Base-by-base conservation (phyloP, 2,329 filamentous ascomycete species). In the Penicillium oxalicum region DNA sequence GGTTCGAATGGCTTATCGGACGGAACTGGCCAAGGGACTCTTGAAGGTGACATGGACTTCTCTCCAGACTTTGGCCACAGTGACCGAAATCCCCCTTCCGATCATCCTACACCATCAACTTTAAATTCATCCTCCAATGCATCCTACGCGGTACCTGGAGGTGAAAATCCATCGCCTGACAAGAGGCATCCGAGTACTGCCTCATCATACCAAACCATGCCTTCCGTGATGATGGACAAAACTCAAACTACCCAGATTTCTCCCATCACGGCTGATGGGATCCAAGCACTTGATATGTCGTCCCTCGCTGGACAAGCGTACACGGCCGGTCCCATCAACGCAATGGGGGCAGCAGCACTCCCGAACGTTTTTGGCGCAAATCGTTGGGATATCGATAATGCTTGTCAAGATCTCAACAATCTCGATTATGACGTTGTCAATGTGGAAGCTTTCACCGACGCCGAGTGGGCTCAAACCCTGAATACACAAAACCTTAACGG, bases 81-180 rank as follows among this genome's bases (percentile, higher is more conserved):
- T 35, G 68, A 68, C 18, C 58, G 55, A 32, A 62, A 59, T n/a
- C 57, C 62, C 36, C 55, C 54, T 5, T 68, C 66, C 3, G 66
- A 67, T 33, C 64, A 70, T 33, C 61, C 65, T 9, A 68, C 66
- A 4, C 66, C 68, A 9, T 63, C 62, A 5, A 69, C 67, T 3
- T 46, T 68, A 40, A 67, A 67, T 24, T 64, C 66, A n/a, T 69
- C 64, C 5, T 68, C 68, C 18, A 69, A 68, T 39, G 64, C 60
- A 3, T 68, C 68, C 11, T 64, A 64, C 44, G 63, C 65, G 0
- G 62, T 66, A 9, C 56, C 56, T 3, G 61, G 56, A n/a, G 28
- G 49, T 1, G 64, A 69, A 34, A 56, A 64, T 6, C 52, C 58
- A 13, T 62, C 64, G 2, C 60, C 60, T 28, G 51, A 51, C 18